Base-by-base conservation (phyloP, 2,329 filamentous ascomycete genomes). In the Trichoderma polysporum region DNA sequence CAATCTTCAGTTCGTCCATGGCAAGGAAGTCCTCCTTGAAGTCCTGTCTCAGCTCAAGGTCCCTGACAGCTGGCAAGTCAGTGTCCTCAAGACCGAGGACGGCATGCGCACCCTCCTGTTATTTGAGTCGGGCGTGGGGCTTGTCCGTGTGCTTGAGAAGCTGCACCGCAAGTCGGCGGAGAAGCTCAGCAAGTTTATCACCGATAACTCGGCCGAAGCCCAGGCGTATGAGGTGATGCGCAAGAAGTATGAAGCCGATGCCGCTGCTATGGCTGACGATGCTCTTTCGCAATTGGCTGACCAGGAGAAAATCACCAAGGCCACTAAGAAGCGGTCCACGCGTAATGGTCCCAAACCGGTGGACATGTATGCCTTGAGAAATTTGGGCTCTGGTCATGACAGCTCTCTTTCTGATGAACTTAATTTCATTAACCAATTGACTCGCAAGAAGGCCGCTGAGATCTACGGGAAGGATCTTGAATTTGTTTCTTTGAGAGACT, bases 161-260 rank as follows among this genome's bases (percentile, higher is more conserved):
- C 77, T 82, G n/a, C 77, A 80, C 67, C 67, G 70, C 53, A 77
- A 75, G 68, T 79, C 79, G 10, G 79, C 79, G 49, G 77, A 76
- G n/a, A 76, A 79, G 49, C 69, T 74, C 66, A 68, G 69, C 52
- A 70, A 69, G 69, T 74, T 79, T 62, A 47, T 67, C n/a, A 71
- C 71, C 27, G 74, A 78, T 54, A 74, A 70, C 27, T 68, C 71
- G 13, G 66, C 69, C 25, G 70, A 71, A 9, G 63, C 66, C 17
- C 1, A 12, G 15, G 19, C 37, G 3, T 27, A 19, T 22, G n/a
- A n/a, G n/a, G 2, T 15, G 29, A 37, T 9, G 4, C 22, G 29
- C 45, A 39, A 37, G 7, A 49, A 25, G 29, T n/a, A 8, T 7
- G 37, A 33, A n/a, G 17, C 17, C 15, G 5, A 9, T 27, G 4